Evolutionary conservation across 768 basidiomycete genomes (phyloP), one percentile per base, ranked within the genome.

Genomic region (Leccinum ochraceum): DNA sequence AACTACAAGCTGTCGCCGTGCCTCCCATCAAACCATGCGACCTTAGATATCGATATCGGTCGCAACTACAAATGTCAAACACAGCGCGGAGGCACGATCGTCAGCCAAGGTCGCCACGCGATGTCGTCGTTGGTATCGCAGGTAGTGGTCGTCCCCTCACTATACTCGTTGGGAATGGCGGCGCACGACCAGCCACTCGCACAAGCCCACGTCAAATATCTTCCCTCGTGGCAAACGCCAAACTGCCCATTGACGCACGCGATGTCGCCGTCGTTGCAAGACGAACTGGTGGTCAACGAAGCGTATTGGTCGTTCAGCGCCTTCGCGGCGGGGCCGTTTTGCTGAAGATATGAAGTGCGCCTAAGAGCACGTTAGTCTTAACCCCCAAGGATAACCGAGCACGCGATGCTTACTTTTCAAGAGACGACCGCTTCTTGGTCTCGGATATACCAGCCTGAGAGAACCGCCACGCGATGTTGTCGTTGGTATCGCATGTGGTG

Each of bases 321-420:
- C n/a, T 68, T 60, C 13, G 69, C 65, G 51, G 67, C 69, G 22
- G 63, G 66, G 17, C 66, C 69, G 1, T 70, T 70, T n/a, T 70
- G 60, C 53, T 70, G 67, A 28, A 70, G 60, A 53, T 48, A 67
- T 26, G 49, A 24, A 53, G 57, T 60, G 28, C 69, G 66, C 59
- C 63, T 70, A 22, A 51, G 53, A 36, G 13, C 9, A 20, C 0
- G 22, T 65, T 39, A 65, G 52, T 30, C 4, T 5, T 7, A n/a
- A 4, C 1, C 22, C n/a, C 54, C 3, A 32, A 4, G 28, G 8
- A 46, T 46, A 5, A 6, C 20, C 6, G 20, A 22, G 20, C 17
- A 4, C 14, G n/a, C 1, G 22, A 53, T 4, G 9, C 55, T 44
- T 24, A 64, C 63, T 50, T n/a, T 49, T 16, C 34, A 20, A 22